Evolutionary conservation across 1,284 basidiomycete species (phyloP).

Genomic region (Papiliotrema nemorosa): DNA sequence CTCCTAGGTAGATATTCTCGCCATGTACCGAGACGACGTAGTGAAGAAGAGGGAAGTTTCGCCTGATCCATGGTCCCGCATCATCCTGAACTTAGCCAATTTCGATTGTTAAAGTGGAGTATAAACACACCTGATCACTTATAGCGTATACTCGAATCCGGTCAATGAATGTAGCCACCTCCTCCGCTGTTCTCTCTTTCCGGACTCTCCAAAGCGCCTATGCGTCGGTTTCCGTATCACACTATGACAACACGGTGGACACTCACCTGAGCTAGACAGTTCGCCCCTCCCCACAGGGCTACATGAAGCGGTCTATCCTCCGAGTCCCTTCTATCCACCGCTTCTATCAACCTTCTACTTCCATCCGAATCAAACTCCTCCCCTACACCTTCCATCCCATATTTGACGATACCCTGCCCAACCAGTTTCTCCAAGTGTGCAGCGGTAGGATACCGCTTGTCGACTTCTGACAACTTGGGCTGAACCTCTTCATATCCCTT

Average conservation of each 20-base stretch:
- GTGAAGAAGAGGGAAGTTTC: slow-evolving; percentile 11
- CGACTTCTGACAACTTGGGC: neutral
- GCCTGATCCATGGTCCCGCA: slow-evolving; percentile 17
- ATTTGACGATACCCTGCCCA: slow-evolving; percentile 4
- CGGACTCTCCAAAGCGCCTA: slow-evolving; percentile 10
- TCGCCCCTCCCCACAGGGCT: slow-evolving; percentile 17
- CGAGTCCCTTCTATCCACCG: slow-evolving; percentile 9
- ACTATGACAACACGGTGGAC: neutral
- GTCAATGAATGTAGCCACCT: slow-evolving; percentile 5
- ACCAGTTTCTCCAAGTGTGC: neutral
- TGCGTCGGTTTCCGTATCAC: neutral
- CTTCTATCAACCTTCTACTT: slow-evolving; percentile 7
- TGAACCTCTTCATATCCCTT: slow-evolving; percentile 1
- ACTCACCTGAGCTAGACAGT: slow-evolving; percentile 12
- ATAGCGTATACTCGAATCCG: slow-evolving; percentile 16
- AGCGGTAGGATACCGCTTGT: slow-evolving; percentile 4
- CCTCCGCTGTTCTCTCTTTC: slow-evolving; percentile 2
- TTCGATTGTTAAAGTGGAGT: no score
- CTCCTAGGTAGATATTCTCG: slow-evolving; percentile 10
- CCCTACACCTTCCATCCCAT: slow-evolving; percentile 13
- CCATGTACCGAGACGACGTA: slow-evolving; percentile 15
- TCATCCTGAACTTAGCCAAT: no score
- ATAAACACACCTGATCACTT: no score
- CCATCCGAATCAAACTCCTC: slow-evolving; percentile 7
- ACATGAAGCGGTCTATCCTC: slow-evolving; percentile 9